A percentile compares a stretch with the other conserved stretches of the same genome.
Evolutionary conservation across 2,329 filamentous ascomycete genomes (phyloP).

Genomic region (Neonectria hederae): DNA sequence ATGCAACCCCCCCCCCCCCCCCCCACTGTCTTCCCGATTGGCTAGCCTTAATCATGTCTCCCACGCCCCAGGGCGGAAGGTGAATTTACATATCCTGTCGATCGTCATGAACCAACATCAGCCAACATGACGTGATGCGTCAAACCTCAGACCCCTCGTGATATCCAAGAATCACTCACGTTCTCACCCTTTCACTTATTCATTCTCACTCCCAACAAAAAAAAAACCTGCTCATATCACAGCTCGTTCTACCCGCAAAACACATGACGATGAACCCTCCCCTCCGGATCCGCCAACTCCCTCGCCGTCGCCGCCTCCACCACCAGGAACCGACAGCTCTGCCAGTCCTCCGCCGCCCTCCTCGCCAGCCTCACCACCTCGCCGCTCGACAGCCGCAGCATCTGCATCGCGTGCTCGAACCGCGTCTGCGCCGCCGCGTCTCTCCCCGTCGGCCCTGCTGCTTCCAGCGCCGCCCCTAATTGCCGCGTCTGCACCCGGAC

Average conservation of each 20-base stretch:
- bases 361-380: too few species aligned
- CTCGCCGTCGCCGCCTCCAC: conserved; percentile 27
- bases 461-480: conserved; percentile 16
- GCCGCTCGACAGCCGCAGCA: not conserved
- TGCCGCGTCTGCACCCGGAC: conserved; percentile 19
- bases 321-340: conserved; percentile 29
- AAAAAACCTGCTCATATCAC: not conserved
- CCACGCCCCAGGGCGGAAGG: conserved; percentile 1
- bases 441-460: conserved; percentile 20
- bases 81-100: not conserved
- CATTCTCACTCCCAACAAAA: not conserved
- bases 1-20: not conserved
- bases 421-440: conserved; percentile 7
- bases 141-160: not conserved
- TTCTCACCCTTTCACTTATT: not conserved
- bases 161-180: not conserved
- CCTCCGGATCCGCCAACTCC: conserved; percentile 26
- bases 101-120: not conserved
- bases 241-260: conserved; percentile 20
- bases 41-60: conserved; percentile 25
- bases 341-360: conserved; percentile 17
- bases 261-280: conserved; percentile 24
- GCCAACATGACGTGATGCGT: not conserved
- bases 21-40: conserved; percentile 37
- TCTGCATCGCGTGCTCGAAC: conserved; percentile 20